Base-by-base conservation (phyloP, 2,329 filamentous ascomycete genomes). In the Trichoderma brevicompactum region DNA sequence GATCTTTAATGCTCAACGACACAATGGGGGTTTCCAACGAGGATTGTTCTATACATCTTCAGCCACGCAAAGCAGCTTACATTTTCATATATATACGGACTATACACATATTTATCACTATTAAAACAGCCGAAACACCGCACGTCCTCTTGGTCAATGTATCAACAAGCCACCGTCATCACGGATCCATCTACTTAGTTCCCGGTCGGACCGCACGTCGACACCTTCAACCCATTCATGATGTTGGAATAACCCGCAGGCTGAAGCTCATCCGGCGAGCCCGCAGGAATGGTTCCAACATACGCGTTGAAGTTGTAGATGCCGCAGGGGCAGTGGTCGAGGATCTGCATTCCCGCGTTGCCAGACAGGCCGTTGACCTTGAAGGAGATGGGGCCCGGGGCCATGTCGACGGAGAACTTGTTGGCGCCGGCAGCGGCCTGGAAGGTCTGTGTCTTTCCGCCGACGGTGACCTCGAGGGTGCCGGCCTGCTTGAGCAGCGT, bases 261-360 rank as follows among this genome's bases (percentile, higher is more conserved):
- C 54, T 73, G 72, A 1, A 81, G 76, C 55, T 73, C 69, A 63
- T 81, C 79, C 9, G 72, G 69, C 28, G 34, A 9, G 13, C 75
- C 71, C 0, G 74, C 74, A 2, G 83, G 82, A 3, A 85, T 74
- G 1, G 78, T 81, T 13, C 83, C 83, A 0, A 84, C 82, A 67
- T 82, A 84, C 12, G 81, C 79, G 67, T 85, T 85, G 76, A 82
- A 85, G 72, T 84, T 85, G 74, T 83, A 83, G 53, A 84, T 77
- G 2, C 82, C 81, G 66, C 80, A 84, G 13, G 78, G 72, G 68
- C 83, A 85, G 15, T 72, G 72, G 48, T 80, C 75, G 2, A 77
- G 72, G 48, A 85, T 78, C 49, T 83, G 76, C 71, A 80, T 81
- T 48, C 79, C 69, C 32, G 81, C 80, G 0, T 78, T 79, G 6